phyloP scores from a whole-genome alignment of 2,329 filamentous ascomycete species.

The Sporothrix schenckii region DNA sequence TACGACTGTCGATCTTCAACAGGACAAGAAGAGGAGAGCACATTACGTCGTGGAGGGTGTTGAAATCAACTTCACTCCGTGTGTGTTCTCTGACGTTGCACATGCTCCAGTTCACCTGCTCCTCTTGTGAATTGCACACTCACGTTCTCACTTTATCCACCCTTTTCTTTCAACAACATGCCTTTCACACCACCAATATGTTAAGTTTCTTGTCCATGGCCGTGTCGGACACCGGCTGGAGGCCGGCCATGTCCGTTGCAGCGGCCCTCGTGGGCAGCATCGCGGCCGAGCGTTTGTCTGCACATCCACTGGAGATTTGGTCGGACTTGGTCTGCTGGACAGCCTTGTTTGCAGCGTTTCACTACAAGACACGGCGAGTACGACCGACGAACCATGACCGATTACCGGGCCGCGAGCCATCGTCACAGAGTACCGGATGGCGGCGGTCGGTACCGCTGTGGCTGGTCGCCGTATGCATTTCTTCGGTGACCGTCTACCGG shows the following conservation, averaged over 20 bases:
- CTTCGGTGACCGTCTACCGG: background rate
- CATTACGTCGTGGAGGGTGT: too few relatives aligned
- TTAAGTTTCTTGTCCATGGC: background rate
- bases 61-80: background rate
- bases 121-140: too few relatives aligned
- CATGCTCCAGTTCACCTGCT: background rate
- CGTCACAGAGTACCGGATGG: background rate
- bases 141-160: too few relatives aligned
- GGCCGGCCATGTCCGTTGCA: background rate
- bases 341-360: background rate
- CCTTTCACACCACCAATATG: background rate
- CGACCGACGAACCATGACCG: background rate
- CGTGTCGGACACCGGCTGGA: background rate
- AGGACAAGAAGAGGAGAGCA: background rate
- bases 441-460: background rate
- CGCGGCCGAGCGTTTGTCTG: background rate
- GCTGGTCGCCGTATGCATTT: background rate
- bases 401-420: background rate
- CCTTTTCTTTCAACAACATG: background rate
- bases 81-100: background rate
- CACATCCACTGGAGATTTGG: constrained; percentile 8
- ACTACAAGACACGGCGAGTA: background rate
- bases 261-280: constrained; percentile 4
- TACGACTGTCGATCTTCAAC: constrained; percentile 9
- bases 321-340: background rate